Conservation (phyloP, 768 basidiomycete genomes). For the Rhodocollybia butyracea region DNA sequence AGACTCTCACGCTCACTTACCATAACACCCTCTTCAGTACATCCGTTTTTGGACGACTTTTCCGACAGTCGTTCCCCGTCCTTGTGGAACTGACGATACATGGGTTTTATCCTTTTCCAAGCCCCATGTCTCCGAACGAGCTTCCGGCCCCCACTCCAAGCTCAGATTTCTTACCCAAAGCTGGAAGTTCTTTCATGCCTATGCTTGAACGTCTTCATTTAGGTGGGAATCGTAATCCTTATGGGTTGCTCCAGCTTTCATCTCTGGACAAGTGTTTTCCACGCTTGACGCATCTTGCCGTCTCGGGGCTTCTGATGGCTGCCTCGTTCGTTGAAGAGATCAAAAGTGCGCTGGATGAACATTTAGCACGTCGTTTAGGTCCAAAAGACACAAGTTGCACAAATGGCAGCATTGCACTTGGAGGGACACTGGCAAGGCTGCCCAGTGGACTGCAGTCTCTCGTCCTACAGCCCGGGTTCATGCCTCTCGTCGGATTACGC, state of each 20-base stretch:
- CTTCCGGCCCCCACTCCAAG: not conserved
- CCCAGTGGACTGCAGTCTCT: not conserved
- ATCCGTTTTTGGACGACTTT: slow-evolving; percentile 37
- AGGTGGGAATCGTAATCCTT: slow-evolving; percentile 47
- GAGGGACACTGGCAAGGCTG: not conserved
- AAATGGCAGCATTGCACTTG: not conserved
- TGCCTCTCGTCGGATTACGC: not conserved
- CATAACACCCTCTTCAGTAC: slow-evolving; percentile 30
- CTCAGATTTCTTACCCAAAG: too few relatives aligned
- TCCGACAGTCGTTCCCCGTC: slow-evolving; percentile 37
- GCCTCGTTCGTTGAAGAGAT: slow-evolving; percentile 40
- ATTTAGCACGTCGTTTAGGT: not conserved
- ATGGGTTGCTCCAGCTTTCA: slow-evolving; percentile 39
- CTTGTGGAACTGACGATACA: slow-evolving; percentile 39
- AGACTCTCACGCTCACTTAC: slow-evolving; percentile 37
- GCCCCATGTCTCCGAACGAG: slow-evolving; percentile 11
- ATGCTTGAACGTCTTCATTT: slow-evolving; percentile 39
- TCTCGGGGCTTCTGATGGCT: slow-evolving; percentile 43
- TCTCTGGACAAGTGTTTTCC: slow-evolving; percentile 39
- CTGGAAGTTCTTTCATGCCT: slow-evolving; percentile 25
- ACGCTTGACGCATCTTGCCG: slow-evolving; percentile 29
- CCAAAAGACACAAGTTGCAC: not conserved
- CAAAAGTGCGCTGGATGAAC: slow-evolving; percentile 15
- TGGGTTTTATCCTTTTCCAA: slow-evolving; percentile 51
- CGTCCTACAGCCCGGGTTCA: slow-evolving; percentile 4